Evolutionary conservation across 441 rosid genomes (phyloP).

Genomic region (Populus hybrid): DNA sequence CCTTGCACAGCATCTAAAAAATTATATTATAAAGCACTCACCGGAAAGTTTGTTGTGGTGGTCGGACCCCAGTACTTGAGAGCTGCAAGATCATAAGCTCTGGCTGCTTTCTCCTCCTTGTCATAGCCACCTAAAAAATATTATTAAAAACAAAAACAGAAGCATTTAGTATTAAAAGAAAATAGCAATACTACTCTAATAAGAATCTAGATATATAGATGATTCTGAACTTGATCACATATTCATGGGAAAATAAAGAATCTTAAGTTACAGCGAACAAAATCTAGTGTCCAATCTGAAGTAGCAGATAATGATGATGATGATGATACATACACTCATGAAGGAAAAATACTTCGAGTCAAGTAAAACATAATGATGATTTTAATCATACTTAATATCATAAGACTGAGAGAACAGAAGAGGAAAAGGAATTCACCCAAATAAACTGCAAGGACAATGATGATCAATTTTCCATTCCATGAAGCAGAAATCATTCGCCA

Average conservation of each 20-base stretch:
- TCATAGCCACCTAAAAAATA: constrained; percentile 75
- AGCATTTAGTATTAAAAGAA: not conserved
- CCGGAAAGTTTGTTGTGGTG: constrained; percentile 92
- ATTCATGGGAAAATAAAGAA: constrained; percentile 15
- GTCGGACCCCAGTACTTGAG: constrained; percentile 98
- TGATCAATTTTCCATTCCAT: constrained; percentile 39
- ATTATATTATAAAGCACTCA: constrained; percentile 9
- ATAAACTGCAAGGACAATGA: constrained; percentile 60
- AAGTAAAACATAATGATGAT: constrained; percentile 35
- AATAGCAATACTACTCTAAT: not conserved
- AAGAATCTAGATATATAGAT: constrained; percentile 3
- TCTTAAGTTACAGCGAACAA: constrained; percentile 17
- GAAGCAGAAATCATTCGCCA: constrained; percentile 36
- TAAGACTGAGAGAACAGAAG: not conserved
- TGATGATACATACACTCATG: constrained; percentile 7
- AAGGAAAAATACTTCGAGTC: constrained; percentile 9
- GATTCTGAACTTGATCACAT: constrained; percentile 13
- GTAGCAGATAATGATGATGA: constrained; percentile 1
- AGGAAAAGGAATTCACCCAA: constrained; percentile 58
- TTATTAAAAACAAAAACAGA: not conserved
- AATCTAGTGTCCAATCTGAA: constrained; percentile 29
- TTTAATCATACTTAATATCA: constrained; percentile 14
- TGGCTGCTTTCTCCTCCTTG: constrained; percentile 92
- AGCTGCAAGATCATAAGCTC: constrained; percentile 97
- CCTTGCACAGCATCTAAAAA: constrained; percentile 28